A percentile compares a stretch with the other conserved stretches of the same genome.
phyloP scores from a whole-genome alignment of 495 filamentous ascomycete genomes.

The Daldinia grandis region DNA sequence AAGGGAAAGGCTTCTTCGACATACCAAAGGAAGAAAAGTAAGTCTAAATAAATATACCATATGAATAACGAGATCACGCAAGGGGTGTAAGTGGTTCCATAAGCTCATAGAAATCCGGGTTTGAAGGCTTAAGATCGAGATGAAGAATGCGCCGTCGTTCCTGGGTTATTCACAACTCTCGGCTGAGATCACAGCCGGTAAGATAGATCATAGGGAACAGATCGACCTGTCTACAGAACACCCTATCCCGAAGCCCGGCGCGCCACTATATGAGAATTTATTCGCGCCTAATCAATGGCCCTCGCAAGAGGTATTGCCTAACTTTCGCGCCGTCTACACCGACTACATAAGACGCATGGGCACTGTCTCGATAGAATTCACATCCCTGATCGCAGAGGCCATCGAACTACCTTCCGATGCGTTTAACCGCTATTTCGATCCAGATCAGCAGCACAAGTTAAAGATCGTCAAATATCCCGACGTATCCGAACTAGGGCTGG shows the following conservation, averaged over 20 bases:
- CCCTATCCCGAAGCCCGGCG: conserved; percentile 65
- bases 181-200: conserved; percentile 67
- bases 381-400: conserved; percentile 85
- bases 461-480: conserved; percentile 93
- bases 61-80: neutral
- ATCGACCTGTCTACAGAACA: conserved; percentile 88
- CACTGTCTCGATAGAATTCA: conserved; percentile 75
- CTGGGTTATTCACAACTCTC: conserved; percentile 69
- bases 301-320: conserved; percentile 67
- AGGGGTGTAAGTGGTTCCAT: neutral
- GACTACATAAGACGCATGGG: conserved; percentile 81
- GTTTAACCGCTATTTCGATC: conserved; percentile 85
- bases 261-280: conserved; percentile 81
- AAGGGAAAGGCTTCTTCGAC: conserved; percentile 80
- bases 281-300: conserved; percentile 94
- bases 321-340: conserved; percentile 73
- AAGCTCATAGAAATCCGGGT: neutral
- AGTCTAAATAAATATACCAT: neutral
- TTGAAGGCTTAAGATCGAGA: conserved; percentile 77
- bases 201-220: conserved; percentile 81
- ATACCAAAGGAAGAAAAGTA: conserved; percentile 82
- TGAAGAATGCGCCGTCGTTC: conserved; percentile 80
- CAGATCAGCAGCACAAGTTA: conserved; percentile 81
- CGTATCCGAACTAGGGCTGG: conserved; percentile 55
- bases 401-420: conserved; percentile 76